These are phyloP conservation scores for Phytophthora citrophthora DNA, from an alignment of 352 stramenopile genomes.

Conservation along the genomic window DNA sequence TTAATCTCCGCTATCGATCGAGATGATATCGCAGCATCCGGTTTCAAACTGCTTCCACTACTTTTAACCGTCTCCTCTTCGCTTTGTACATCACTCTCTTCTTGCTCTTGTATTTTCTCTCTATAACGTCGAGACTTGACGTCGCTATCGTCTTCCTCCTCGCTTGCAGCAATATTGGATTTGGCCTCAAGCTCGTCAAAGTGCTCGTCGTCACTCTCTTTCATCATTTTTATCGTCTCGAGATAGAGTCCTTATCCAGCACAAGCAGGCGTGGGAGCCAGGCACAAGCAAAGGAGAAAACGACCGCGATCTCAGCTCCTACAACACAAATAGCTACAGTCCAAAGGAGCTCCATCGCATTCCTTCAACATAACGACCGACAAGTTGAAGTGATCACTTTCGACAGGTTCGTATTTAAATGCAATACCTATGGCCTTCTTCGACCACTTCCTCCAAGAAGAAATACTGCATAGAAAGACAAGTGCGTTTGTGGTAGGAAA, in stretches of 20 bases:
- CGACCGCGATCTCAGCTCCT: slow-evolving; percentile 5
- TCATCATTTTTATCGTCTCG: slow-evolving; percentile 19
- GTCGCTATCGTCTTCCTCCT: slow-evolving; percentile 30
- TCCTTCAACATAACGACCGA: slow-evolving; percentile 14
- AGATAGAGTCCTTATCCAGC: not conserved
- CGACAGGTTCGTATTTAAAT: slow-evolving; percentile 10
- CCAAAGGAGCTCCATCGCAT: slow-evolving; percentile 3
- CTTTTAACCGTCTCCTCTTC: not conserved
- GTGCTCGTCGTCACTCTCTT: slow-evolving; percentile 16
- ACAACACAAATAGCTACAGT: slow-evolving; percentile 22
- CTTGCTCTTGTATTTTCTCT: not conserved
- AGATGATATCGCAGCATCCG: not conserved
- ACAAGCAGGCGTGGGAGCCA: too few species aligned
- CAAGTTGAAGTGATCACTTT: slow-evolving; percentile 39
- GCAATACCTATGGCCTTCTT: not conserved
- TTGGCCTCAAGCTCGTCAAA: slow-evolving; percentile 4
- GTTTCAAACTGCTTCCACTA: not conserved
- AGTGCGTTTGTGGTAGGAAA: slow-evolving; percentile 26
- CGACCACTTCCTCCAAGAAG: not conserved
- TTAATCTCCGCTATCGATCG: not conserved
- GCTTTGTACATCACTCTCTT: slow-evolving; percentile 9
- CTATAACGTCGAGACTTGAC: not conserved
- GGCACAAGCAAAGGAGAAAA: slow-evolving; percentile 5
- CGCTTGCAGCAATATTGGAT: not conserved
- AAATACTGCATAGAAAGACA: not conserved